A percentile compares a stretch with the other conserved stretches of the same genome.
Conservation (phyloP, 164 flowering plant genomes). For the Annona cherimola region DNA sequence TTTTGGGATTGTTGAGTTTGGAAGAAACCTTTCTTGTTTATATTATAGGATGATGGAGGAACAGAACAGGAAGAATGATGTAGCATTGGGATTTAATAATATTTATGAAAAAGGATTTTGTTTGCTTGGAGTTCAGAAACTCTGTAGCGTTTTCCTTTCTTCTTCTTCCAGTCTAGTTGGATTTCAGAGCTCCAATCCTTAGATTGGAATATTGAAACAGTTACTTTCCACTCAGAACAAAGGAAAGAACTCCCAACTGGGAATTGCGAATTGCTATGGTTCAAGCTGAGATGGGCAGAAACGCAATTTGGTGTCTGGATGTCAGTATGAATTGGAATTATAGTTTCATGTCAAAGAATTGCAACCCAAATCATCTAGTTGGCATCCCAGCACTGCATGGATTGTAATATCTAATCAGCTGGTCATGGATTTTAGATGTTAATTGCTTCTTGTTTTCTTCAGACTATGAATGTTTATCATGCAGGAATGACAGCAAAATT, state of each 20-base stretch:
- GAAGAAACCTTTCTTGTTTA: conserved; percentile 1
- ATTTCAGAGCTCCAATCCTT: not conserved
- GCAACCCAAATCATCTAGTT: not conserved
- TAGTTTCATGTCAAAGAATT: not conserved
- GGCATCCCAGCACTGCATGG: not conserved
- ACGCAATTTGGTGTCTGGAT: not conserved
- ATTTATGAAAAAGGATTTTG: conserved; percentile 5
- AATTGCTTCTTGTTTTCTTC: not conserved
- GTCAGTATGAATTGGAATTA: not conserved
- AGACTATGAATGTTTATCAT: not conserved
- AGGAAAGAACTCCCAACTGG: too few species aligned
- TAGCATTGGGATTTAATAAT: conserved; percentile 8
- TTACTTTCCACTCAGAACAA: not conserved
- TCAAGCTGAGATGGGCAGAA: not conserved
- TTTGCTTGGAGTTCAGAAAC: conserved; percentile 7
- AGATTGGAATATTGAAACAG: not conserved
- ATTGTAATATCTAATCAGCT: not conserved
- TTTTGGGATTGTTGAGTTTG: conserved; percentile 6
- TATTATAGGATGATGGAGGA: conserved; percentile 3
- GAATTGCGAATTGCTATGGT: too few species aligned
- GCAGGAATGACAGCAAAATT: not conserved
- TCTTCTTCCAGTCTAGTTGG: not conserved
- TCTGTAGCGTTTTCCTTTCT: not conserved
- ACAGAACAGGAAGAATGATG: conserved; percentile 5
- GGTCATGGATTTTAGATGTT: not conserved